Evolutionary conservation across 257 asterid genomes (phyloP).

Genomic region (Ligustrum vulgare): DNA sequence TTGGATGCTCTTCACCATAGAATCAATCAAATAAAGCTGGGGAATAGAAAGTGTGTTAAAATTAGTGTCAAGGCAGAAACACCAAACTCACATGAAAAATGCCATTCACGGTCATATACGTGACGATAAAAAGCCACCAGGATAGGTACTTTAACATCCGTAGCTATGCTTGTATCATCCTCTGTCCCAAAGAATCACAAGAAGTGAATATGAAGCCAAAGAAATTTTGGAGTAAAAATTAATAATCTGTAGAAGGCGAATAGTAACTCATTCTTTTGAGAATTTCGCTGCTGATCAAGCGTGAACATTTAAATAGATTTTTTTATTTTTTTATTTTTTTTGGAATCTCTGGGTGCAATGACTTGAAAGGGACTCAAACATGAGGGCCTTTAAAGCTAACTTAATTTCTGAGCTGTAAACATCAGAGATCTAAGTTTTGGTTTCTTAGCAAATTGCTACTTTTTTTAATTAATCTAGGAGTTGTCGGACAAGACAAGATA

Average conservation of each 20-base stretch:
- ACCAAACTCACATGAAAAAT: constrained; percentile 75
- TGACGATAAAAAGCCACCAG: constrained; percentile 77
- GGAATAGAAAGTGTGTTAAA: constrained; percentile 3
- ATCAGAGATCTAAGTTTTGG: background rate
- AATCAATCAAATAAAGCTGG: background rate
- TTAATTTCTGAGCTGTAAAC: background rate
- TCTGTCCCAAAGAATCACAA: constrained; percentile 51
- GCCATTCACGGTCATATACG: constrained; percentile 80
- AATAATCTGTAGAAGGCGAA: background rate
- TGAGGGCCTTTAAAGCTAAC: background rate
- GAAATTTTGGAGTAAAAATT: constrained; percentile 8
- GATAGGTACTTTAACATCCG: constrained; percentile 85
- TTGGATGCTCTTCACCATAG: background rate
- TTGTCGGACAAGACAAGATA: background rate
- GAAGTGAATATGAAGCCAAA: background rate
- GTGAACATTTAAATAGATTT: constrained; percentile 5
- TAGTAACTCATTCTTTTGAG: background rate
- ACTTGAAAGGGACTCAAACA: background rate
- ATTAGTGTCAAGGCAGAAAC: constrained; percentile 10
- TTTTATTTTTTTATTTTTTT: background rate
- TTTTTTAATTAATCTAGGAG: background rate
- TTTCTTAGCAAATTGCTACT: background rate
- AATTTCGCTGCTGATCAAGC: background rate
- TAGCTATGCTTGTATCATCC: constrained; percentile 90
- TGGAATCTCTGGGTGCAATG: background rate